These are phyloP conservation scores for Pseudozyma pruni DNA, from an alignment of 1,284 basidiomycete species.

Conservation along the genomic window DNA sequence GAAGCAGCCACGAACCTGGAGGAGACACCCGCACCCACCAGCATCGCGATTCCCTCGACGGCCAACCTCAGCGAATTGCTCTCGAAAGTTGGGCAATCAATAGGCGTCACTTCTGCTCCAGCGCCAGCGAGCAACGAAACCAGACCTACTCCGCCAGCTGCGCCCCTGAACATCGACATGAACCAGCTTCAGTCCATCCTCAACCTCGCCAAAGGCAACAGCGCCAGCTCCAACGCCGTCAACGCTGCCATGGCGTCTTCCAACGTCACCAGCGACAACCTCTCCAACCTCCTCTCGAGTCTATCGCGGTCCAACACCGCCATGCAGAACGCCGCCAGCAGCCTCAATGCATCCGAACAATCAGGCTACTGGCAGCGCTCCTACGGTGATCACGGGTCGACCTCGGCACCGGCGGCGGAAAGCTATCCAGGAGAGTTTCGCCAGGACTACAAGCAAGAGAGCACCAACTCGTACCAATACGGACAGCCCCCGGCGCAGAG, in stretches of 20 bases:
- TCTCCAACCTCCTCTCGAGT: constrained; percentile 32
- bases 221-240: constrained; percentile 7
- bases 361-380: constrained; percentile 7
- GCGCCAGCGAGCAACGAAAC: background rate
- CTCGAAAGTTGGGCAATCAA: constrained; percentile 10
- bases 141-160: background rate
- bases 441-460: constrained; percentile 7
- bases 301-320: constrained; percentile 12
- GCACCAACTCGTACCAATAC: background rate
- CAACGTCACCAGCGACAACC: constrained; percentile 8
- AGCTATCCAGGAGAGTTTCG: constrained; percentile 41
- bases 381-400: background rate
- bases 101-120: background rate
- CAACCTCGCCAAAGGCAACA: constrained; percentile 14
- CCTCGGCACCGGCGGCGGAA: background rate
- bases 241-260: constrained; percentile 11
- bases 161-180: constrained; percentile 22
- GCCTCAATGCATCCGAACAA: background rate
- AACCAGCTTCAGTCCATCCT: constrained; percentile 29
- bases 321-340: background rate
- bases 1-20: background rate
- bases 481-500: background rate
- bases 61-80: constrained; percentile 21
- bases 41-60: background rate
- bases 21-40: background rate